Percentiles rank a stretch among this genome's conserved stretches.
These are phyloP conservation scores for Bolboschoenoplectus hybrid DNA, from an alignment of 202 grass and related monocot genomes.

Conservation along the genomic window DNA sequence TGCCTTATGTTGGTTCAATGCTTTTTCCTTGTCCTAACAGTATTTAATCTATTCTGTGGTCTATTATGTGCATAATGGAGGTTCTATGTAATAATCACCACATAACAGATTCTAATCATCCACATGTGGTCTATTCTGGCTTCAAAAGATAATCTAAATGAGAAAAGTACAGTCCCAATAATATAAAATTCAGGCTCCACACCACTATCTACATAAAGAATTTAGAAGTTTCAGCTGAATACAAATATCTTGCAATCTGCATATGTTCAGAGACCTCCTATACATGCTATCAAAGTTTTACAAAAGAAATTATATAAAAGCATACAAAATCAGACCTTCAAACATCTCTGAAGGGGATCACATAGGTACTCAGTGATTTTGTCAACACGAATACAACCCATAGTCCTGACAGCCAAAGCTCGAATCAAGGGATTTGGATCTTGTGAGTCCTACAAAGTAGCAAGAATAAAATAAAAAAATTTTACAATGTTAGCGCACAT, in stretches of 20 bases:
- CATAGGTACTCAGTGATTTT: constrained; percentile 99
- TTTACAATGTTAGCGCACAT: neutral
- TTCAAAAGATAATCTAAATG: neutral
- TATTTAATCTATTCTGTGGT: neutral
- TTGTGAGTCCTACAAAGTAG: constrained; percentile 77
- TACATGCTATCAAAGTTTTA: constrained; percentile 7
- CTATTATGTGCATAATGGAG: neutral
- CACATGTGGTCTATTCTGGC: neutral
- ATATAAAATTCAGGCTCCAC: neutral
- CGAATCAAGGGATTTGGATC: constrained; percentile 98
- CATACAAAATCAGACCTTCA: constrained; percentile 63
- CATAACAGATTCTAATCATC: constrained; percentile 7
- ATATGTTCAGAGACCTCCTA: constrained; percentile 5
- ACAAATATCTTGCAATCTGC: constrained; percentile 22
- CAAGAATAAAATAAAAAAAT: constrained; percentile 18
- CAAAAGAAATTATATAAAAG: neutral
- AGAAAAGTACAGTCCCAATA: constrained; percentile 3
- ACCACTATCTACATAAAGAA: neutral
- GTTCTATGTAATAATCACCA: neutral
- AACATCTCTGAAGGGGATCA: constrained; percentile 98
- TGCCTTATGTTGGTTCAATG: neutral
- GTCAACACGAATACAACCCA: constrained; percentile 99
- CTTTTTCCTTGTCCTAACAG: neutral
- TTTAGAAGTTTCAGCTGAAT: neutral
- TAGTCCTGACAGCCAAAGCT: constrained; percentile 97